Evolutionary conservation across 164 flowering plant species (phyloP).

Genomic region (Pachysandra terminalis): DNA sequence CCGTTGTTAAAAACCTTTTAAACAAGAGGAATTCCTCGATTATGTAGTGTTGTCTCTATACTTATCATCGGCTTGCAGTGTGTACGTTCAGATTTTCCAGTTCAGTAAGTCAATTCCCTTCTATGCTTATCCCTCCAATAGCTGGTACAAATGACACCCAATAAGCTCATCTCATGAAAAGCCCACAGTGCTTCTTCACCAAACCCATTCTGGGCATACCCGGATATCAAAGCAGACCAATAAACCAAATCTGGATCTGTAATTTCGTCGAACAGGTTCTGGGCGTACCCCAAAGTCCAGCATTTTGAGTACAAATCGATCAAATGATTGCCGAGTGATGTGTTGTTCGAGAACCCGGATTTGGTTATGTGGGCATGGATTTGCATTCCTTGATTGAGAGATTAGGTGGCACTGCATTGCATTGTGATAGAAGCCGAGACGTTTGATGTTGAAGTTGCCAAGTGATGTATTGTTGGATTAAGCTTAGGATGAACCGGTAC

Average conservation of each 20-base stretch:
- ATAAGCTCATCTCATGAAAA: not conserved
- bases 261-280: not conserved
- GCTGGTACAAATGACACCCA: not conserved
- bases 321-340: not conserved
- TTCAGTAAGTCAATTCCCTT: too few species aligned
- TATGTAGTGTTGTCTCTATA: too few species aligned
- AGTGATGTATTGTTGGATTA: not conserved
- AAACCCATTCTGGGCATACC: slow-evolving; percentile 2
- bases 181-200: not conserved
- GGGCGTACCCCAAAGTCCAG: not conserved
- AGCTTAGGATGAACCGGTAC: not conserved
- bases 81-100: too few species aligned
- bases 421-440: slow-evolving; percentile 1
- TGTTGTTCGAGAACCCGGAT: not conserved
- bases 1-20: too few species aligned
- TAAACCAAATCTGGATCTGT: not conserved
- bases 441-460: not conserved
- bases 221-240: slow-evolving; percentile 4
- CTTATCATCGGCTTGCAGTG: too few species aligned
- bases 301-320: slow-evolving; percentile 1
- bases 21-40: too few species aligned
- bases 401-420: not conserved
- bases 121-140: too few species aligned
- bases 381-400: slow-evolving; percentile 3
- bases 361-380: slow-evolving; percentile 5